A percentile compares a stretch with the other conserved stretches of the same genome.
These are phyloP conservation scores for Myochromella boudieri DNA, from an alignment of 768 basidiomycete species.

Conservation along the genomic window DNA sequence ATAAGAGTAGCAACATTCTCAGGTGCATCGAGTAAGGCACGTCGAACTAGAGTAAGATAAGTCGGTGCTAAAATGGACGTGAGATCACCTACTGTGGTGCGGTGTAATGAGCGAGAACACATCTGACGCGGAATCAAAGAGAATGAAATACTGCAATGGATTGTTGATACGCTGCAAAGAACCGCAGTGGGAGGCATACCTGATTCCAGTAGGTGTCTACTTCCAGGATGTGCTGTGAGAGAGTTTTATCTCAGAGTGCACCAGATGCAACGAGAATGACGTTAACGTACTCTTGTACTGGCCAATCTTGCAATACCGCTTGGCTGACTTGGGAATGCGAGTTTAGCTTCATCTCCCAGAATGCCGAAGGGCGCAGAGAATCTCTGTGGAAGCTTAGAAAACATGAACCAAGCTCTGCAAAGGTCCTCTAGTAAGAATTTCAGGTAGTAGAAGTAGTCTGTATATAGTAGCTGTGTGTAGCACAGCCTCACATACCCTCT, in stretches of 20 bases:
- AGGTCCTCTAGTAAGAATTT: too few relatives aligned
- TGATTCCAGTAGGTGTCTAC: constrained; percentile 90
- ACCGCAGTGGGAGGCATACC: constrained; percentile 38
- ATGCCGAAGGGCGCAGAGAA: constrained; percentile 76
- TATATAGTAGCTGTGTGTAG: too few relatives aligned
- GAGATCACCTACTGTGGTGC: constrained; percentile 66
- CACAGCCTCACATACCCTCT: too few relatives aligned
- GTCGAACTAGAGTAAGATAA: constrained; percentile 57
- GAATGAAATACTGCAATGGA: constrained; percentile 72
- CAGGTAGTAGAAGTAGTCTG: too few relatives aligned
- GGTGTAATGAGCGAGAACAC: constrained; percentile 88
- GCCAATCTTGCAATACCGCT: constrained; percentile 77
- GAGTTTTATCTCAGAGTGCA: background rate
- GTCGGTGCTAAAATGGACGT: constrained; percentile 8
- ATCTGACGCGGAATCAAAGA: constrained; percentile 90
- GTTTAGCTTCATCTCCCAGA: constrained; percentile 84
- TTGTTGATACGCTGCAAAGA: background rate
- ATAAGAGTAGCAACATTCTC: constrained; percentile 87
- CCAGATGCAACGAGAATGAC: background rate
- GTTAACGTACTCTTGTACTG: constrained; percentile 61
- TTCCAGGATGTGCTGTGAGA: constrained; percentile 64
- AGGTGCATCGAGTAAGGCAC: constrained; percentile 78
- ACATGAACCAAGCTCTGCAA: constrained; percentile 45
- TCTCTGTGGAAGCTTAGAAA: constrained; percentile 70
- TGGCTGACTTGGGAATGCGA: constrained; percentile 83